A percentile compares a stretch with the other conserved stretches of the same genome.
These are phyloP conservation scores for Verticillium klebahnii DNA, from an alignment of 2,329 filamentous ascomycete species.

Conservation along the genomic window DNA sequence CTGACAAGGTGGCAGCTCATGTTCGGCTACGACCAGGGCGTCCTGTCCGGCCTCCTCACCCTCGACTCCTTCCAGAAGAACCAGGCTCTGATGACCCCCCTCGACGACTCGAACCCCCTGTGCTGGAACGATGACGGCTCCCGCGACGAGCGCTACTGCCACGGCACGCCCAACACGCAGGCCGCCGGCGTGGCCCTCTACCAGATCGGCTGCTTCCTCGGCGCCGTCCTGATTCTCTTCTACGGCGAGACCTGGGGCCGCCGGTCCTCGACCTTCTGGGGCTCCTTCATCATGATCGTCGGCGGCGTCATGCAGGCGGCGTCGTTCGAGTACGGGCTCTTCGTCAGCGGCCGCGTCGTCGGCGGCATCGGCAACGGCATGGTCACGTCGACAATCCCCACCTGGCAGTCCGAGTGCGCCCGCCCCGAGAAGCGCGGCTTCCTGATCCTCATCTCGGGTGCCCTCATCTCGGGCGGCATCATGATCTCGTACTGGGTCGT, in stretches of 20 bases:
- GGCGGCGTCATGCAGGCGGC: conserved; percentile 20
- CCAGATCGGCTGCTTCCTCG: conserved; percentile 22
- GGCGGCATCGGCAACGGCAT: conserved; percentile 22
- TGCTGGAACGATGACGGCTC: conserved; percentile 18
- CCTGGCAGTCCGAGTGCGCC: conserved; percentile 23
- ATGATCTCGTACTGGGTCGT: conserved; percentile 26
- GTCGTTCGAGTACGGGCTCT: conserved; percentile 18
- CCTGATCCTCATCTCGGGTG: conserved; percentile 20
- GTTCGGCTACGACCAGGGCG: conserved; percentile 10
- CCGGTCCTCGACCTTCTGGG: conserved; percentile 26
- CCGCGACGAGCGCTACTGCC: conserved; percentile 16
- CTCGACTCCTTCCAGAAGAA: conserved; percentile 21
- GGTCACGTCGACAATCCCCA: conserved; percentile 22
- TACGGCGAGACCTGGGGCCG: conserved; percentile 24
- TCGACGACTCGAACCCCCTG: conserved; percentile 16
- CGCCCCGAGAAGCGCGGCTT: conserved; percentile 21
- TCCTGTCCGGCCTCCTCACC: conserved; percentile 20
- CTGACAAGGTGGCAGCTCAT: background rate
- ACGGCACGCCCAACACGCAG: conserved; percentile 21
- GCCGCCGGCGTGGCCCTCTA: conserved; percentile 22
- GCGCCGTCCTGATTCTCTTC: conserved; percentile 22
- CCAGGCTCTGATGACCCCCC: conserved; percentile 19
- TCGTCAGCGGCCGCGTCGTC: conserved; percentile 18
- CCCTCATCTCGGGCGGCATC: conserved; percentile 22
- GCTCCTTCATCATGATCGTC: conserved; percentile 23